A percentile compares a stretch with the other conserved stretches of the same genome.
phyloP scores from a whole-genome alignment of 2,329 filamentous ascomycete species.

The Calonectria hongkongensis region DNA sequence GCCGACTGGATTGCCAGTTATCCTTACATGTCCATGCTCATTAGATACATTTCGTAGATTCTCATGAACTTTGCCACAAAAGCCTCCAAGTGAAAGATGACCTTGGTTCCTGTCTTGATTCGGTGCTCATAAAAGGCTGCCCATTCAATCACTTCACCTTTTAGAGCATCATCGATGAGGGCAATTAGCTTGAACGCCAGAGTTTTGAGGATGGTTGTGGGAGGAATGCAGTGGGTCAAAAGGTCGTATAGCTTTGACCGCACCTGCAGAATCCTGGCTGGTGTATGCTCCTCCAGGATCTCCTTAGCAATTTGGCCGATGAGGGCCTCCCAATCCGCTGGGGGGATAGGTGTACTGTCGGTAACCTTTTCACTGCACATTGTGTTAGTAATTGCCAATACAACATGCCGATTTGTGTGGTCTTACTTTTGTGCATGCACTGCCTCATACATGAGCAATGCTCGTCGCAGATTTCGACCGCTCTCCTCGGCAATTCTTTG shows the following conservation, averaged over 20 bases:
- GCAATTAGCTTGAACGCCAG: constrained; percentile 94
- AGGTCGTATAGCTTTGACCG: constrained; percentile 97
- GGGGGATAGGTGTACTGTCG: constrained; percentile 91
- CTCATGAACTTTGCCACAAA: constrained; percentile 99
- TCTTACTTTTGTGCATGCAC: constrained; percentile 97
- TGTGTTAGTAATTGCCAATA: constrained; percentile 54
- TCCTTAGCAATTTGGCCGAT: constrained; percentile 93
- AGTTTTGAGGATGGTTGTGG: constrained; percentile 95
- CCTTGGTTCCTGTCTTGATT: constrained; percentile 92
- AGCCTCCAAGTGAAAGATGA: constrained; percentile 98
- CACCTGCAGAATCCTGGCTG: constrained; percentile 89
- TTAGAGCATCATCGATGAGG: constrained; percentile 90
- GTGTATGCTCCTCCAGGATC: constrained; percentile 95
- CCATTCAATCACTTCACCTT: constrained; percentile 95
- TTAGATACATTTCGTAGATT: constrained; percentile 91
- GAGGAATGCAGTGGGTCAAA: constrained; percentile 96
- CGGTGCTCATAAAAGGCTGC: constrained; percentile 98
- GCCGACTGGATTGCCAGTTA: constrained; percentile 41
- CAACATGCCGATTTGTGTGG: not conserved
- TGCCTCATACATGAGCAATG: constrained; percentile 96
- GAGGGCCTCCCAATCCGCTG: constrained; percentile 96
- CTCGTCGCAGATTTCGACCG: constrained; percentile 90
- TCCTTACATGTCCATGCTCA: constrained; percentile 85
- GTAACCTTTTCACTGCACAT: constrained; percentile 86
- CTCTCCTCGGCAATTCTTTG: constrained; percentile 92